Conservation (phyloP, 2,329 filamentous ascomycete genomes). For the Penicillium sp. region DNA sequence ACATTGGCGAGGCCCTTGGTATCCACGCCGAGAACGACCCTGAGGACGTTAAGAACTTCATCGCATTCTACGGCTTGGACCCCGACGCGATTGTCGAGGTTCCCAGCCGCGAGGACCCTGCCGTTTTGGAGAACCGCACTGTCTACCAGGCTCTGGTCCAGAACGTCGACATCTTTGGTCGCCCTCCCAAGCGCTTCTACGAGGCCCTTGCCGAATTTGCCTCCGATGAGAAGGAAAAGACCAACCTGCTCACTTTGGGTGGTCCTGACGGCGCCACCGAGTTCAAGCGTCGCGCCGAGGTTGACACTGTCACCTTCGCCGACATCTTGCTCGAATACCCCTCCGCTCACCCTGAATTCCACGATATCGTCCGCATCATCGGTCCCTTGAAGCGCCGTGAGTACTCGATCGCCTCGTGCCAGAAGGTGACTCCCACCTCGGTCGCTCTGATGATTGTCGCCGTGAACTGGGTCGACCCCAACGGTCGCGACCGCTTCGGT, state of each 20-base stretch:
- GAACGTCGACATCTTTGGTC: conserved; percentile 93
- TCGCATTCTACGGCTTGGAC: conserved; percentile 78
- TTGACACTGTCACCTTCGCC: conserved; percentile 83
- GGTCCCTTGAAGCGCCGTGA: conserved; percentile 89
- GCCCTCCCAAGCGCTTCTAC: conserved; percentile 96
- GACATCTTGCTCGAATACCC: conserved; percentile 83
- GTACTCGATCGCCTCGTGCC: conserved; percentile 97
- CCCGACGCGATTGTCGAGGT: conserved; percentile 81
- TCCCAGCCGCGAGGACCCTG: conserved; percentile 67
- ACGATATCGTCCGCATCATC: conserved; percentile 80
- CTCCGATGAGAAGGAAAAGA: conserved; percentile 70
- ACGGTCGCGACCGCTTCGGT: conserved; percentile 79
- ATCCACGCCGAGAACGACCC: conserved; percentile 92
- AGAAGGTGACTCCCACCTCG: conserved; percentile 82
- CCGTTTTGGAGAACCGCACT: conserved; percentile 73
- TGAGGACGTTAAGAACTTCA: conserved; percentile 70
- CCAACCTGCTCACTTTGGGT: conserved; percentile 65
- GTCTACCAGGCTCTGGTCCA: conserved; percentile 85
- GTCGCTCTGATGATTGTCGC: conserved; percentile 95
- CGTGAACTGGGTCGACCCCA: conserved; percentile 85
- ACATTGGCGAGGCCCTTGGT: conserved; percentile 92
- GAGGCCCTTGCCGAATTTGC: conserved; percentile 82
- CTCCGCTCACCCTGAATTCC: conserved; percentile 79
- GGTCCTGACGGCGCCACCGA: conserved; percentile 72
- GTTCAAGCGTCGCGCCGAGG: conserved; percentile 84